A percentile compares a stretch with the other conserved stretches of the same genome.
These are phyloP conservation scores for Talaromyces borbonicus DNA, from an alignment of 495 filamentous ascomycete genomes.

Conservation along the genomic window DNA sequence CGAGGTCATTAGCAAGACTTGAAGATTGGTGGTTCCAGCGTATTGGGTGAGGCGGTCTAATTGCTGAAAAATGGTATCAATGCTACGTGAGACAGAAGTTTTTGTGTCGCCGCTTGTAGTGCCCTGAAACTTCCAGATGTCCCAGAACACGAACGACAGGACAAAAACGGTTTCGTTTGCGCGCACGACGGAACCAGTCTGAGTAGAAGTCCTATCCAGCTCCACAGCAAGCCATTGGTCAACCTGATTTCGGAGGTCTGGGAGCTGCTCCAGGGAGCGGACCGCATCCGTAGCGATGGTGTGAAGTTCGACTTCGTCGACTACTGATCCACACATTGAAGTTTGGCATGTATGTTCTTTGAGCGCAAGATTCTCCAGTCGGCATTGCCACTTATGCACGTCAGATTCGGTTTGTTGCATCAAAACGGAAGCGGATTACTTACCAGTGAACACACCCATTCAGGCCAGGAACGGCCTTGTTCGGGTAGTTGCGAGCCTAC, in stretches of 20 bases:
- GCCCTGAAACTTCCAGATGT: conserved; percentile 37
- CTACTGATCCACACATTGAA: conserved; percentile 24
- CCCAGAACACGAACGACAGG: conserved; percentile 42
- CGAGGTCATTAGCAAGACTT: conserved; percentile 38
- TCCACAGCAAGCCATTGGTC: conserved; percentile 31
- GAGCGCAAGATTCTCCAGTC: conserved; percentile 3
- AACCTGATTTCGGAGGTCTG: conserved; percentile 35
- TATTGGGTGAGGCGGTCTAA: conserved; percentile 26
- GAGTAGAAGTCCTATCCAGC: conserved; percentile 10
- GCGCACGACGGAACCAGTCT: conserved; percentile 14
- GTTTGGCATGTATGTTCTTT: conserved; percentile 4
- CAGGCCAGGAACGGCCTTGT: conserved; percentile 34
- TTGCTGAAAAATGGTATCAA: conserved; percentile 37
- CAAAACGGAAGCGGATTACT: not conserved
- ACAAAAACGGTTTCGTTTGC: conserved; percentile 29
- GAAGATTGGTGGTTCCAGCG: conserved; percentile 30
- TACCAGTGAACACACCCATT: conserved; percentile 37
- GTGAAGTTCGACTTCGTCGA: conserved; percentile 27
- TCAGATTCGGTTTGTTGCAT: not conserved
- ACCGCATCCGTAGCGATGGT: not conserved
- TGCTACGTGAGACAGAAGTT: conserved; percentile 29
- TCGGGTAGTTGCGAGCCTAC: conserved; percentile 22
- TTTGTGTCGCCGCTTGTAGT: conserved; percentile 23
- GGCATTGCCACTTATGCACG: conserved; percentile 5
- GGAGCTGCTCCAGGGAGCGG: conserved; percentile 11